Conservation (phyloP, 1,284 basidiomycete genomes). For the Leccinum fallax region DNA sequence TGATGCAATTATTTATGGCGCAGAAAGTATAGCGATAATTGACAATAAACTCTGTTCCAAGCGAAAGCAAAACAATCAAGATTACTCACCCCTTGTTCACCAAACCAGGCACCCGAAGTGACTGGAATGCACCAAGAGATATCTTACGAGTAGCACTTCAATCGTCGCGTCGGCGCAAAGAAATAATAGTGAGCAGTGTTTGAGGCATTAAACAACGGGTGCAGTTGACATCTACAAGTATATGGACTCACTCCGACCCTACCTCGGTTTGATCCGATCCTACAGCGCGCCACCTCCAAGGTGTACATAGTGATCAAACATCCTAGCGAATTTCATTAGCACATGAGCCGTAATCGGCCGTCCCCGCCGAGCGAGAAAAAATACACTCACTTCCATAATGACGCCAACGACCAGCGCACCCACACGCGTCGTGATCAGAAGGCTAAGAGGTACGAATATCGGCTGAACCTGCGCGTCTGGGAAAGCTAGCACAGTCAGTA, state of each 20-base stretch:
- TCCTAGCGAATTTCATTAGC: not conserved
- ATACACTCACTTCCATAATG: conserved; percentile 68
- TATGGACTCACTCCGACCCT: conserved; percentile 2
- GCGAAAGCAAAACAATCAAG: too few species aligned
- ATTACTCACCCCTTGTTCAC: too few species aligned
- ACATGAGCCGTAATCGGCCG: not conserved
- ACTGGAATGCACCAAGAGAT: too few species aligned
- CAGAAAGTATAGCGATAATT: not conserved
- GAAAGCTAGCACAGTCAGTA: conserved; percentile 80
- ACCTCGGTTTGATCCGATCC: conserved; percentile 2
- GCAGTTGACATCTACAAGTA: not conserved
- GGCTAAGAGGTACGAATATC: conserved; percentile 77
- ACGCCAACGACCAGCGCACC: conserved; percentile 74
- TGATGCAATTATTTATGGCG: not conserved
- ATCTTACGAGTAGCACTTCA: too few species aligned
- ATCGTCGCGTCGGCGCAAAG: too few species aligned
- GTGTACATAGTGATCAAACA: conserved; percentile 70
- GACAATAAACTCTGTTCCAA: not conserved
- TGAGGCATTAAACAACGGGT: not conserved
- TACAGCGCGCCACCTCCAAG: conserved; percentile 76
- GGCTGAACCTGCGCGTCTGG: conserved; percentile 78
- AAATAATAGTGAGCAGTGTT: not conserved
- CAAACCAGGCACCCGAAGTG: too few species aligned
- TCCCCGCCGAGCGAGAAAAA: not conserved
- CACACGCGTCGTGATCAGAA: conserved; percentile 83